Base-by-base conservation (phyloP, 1,284 basidiomycete species). In the Polyporus tsugae region DNA sequence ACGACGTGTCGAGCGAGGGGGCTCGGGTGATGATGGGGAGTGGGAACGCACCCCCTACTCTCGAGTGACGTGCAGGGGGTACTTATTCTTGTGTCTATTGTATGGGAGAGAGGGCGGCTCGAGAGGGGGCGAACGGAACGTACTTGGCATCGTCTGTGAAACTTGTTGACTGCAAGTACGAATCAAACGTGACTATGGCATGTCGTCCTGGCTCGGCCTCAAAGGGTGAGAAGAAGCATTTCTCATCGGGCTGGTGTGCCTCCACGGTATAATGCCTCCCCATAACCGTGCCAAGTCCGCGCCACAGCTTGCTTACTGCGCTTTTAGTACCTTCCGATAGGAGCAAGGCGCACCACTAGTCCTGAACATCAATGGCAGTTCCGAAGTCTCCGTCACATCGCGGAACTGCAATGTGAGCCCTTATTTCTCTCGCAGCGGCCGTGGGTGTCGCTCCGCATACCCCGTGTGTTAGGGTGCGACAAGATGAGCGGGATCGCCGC, bases 1-100 rank as follows among this genome's bases (percentile, higher is more conserved):
- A 86, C 69, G 85, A 84, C 38, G 82, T 88, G 4, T 83, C 84
- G 4, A 84, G 82, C 63, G 71, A 77, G 29, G 86, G 85, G 19
- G 78, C 77, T 61, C 79, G 80, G 70, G 77, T 86, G 7, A 81
- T 86, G 78, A 75, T 87, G 64, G 86, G 86, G 13, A 80, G 76
- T 67, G 83, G 83, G 7, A 71, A 66, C 15, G 11, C 70, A 13
- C 72, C 73, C 10, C 73, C 73, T 62, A 70, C 68, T 0, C 63
- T 72, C 5, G 68, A 72, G 59, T 72, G 58, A 65, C 19, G 17
- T 10, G 2, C 39, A 4, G 39, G 11, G 46, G 10, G n/a, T n/a
- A 5, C 46, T 1, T 22, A 11, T 49, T 49, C 46, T n/a, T 49
- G 46, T 10, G 4, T 41, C 10, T 2, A 41, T 10, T 13, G 39